A percentile compares a stretch with the other conserved stretches of the same genome.
phyloP scores from a whole-genome alignment of 352 stramenopile genomes.

The Phytophthora megakarya region DNA sequence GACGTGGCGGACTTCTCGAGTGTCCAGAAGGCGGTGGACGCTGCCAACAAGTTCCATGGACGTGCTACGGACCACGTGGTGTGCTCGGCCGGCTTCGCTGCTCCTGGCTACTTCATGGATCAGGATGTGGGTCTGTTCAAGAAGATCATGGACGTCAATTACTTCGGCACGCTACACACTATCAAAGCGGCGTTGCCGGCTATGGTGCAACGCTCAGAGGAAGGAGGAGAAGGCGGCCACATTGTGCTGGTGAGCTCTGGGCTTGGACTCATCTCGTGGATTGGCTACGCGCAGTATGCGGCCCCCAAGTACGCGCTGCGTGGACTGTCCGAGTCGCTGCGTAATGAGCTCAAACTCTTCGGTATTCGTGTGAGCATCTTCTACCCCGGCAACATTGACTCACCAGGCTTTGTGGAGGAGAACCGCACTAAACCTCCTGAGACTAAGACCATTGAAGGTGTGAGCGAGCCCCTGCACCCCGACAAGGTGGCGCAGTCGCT shows the following conservation, averaged over 20 bases:
- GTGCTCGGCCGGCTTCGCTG: conserved; percentile 64
- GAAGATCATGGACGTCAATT: conserved; percentile 89
- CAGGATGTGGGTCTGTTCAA: conserved; percentile 72
- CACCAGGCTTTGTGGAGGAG: conserved; percentile 73
- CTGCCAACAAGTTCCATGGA: conserved; percentile 70
- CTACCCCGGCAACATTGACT: conserved; percentile 88
- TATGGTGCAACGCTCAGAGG: conserved; percentile 74
- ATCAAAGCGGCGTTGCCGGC: conserved; percentile 82
- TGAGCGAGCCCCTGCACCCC: conserved; percentile 50
- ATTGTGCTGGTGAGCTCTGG: conserved; percentile 79
- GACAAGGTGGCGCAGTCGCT: conserved; percentile 71
- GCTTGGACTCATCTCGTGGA: conserved; percentile 74
- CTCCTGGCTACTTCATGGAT: conserved; percentile 78
- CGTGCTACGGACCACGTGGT: conserved; percentile 74
- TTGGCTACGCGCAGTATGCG: conserved; percentile 84
- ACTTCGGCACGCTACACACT: conserved; percentile 80
- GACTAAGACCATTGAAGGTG: conserved; percentile 77
- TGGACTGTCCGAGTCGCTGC: conserved; percentile 75
- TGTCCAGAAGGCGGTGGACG: conserved; percentile 65
- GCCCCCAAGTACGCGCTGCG: conserved; percentile 84
- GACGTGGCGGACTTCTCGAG: conserved; percentile 71
- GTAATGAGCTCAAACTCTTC: conserved; percentile 80
- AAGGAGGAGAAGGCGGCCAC: conserved; percentile 57
- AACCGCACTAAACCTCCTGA: conserved; percentile 76
- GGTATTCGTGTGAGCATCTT: conserved; percentile 75